Conservation (phyloP, 495 filamentous ascomycete species). For the Durotheca rogersii region DNA sequence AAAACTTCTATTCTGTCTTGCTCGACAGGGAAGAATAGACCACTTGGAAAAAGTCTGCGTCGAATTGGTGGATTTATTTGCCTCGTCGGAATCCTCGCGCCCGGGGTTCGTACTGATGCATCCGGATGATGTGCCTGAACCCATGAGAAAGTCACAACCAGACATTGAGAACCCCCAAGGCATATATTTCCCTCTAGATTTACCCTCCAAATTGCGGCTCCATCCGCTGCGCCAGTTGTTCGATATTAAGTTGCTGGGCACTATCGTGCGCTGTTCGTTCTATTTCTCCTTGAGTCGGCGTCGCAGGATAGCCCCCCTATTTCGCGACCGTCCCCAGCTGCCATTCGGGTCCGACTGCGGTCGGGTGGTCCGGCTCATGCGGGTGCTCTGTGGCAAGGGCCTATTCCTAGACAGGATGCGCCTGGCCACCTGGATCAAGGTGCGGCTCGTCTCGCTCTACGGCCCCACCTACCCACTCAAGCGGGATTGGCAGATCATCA, state of each 20-base stretch:
- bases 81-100: constrained; percentile 12
- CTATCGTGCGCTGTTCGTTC: constrained; percentile 36
- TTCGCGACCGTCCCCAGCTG: not conserved
- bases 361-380: constrained; percentile 26
- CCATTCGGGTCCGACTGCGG: constrained; percentile 23
- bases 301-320: not conserved
- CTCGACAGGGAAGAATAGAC: constrained; percentile 29
- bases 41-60: constrained; percentile 35
- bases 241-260: constrained; percentile 23
- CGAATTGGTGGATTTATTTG: constrained; percentile 31
- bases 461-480: constrained; percentile 18
- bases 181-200: constrained; percentile 33
- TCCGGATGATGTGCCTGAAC: constrained; percentile 34
- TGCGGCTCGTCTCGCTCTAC: constrained; percentile 34
- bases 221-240: constrained; percentile 41
- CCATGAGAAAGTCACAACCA: constrained; percentile 22
- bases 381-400: constrained; percentile 30
- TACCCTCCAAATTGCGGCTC: constrained; percentile 7
- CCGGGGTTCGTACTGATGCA: constrained; percentile 32
- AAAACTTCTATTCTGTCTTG: constrained; percentile 35
- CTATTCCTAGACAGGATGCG: constrained; percentile 8
- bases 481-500: constrained; percentile 10
- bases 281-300: not conserved
- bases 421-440: constrained; percentile 15
- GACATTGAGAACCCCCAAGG: constrained; percentile 29